Evolutionary conservation across 1,139 yeast species (phyloP), one percentile per base, ranked within the genome.

Genomic region (Zhuliangozyma parablackwelliae): DNA sequence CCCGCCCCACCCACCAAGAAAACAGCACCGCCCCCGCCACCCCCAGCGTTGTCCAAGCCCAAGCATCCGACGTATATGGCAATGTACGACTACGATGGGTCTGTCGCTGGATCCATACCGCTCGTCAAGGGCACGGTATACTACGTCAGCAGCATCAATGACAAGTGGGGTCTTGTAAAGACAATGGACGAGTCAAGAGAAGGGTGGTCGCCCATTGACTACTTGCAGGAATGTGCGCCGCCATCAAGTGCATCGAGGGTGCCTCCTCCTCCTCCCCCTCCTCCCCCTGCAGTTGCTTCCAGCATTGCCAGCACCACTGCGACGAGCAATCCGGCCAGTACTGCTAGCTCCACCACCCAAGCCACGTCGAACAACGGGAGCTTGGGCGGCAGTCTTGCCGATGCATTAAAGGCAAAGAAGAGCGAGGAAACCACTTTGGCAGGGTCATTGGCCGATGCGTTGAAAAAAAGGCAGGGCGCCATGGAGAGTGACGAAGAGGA

Each of bases 141-240:
- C 30, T 78, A 81, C 43, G 69, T 82, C 7, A 75, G 81, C 45
- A 86, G 81, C 45, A 75, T 78, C 27, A 87, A 87, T 51, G 97
- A 96, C 3, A 63, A 66, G 44, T 90, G 97, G 97, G 90, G 95
- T 47, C 69, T 92, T 43, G 97, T 89, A 6, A 86, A 84, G 57
- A 70, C 79, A 16, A 60, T 82, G 43, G 90, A 85, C 50, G 92
- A 85, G 33, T 56, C 82, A 2, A 76, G 69, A 39, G 95, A 90
- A 59, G 99, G 98, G 3, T 94, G 98, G 98, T 92, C 95, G 9
- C 99, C 99, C 10, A 83, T 94, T 26, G 86, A 94, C 16, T 94
- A 90, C 56, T 78, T 92, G 52, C 81, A 78, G 38, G 85, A 82
- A 51, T 76, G 76, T 57, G 73, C 59, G 10, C 72, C 75, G 20